Base-by-base conservation (phyloP, 495 filamentous ascomycete species). In the Penicillium parvum region DNA sequence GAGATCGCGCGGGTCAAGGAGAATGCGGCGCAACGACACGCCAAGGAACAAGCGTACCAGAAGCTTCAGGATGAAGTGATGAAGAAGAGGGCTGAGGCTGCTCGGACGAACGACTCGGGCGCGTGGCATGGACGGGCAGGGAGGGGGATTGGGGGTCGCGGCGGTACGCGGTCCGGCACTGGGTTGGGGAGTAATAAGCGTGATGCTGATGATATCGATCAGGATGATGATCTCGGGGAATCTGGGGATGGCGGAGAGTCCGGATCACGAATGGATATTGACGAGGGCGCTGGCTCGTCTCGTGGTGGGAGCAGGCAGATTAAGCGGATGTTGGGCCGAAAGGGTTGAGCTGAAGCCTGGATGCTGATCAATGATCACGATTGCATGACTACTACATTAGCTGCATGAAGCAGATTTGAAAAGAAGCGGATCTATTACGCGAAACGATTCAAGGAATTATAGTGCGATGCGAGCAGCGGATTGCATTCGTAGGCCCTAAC, bases 1-100 rank as follows among this genome's bases (percentile, higher is more conserved):
- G 81, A 91, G 57, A 84, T 92, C 39, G 67, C 60, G 7, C 69
- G 57, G 25, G 70, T 87, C 33, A 75, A 74, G 38, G 59, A 57
- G 1, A 67, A 71, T n/a, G 81, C 80, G 9, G 68, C 76, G 32
- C 71, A 69, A 38, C 71, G 76, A 7, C 72, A 75, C 19, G 68
- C 64, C 7, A 53, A 55, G 37, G 74, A 83, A 16, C 59, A 69
- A 29, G 56, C 63, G 11, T 73, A 70, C 63, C 57, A 70, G 14
- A 55, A 58, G 11, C 55, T 68, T 9, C 58, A 81, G 17, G 72
- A 80, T 40, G 73, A 72, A 52, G 65, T 66, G 20, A 58, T 72
- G 2, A 26, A 55, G 37, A 33, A 23, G 39, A 52, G 43, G 17
- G 32, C 52, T 34, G 43, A 53, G 25, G 22, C 50, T n/a, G 32